Conservation (phyloP, 768 basidiomycete species). For the Leucosporidium scottii region DNA sequence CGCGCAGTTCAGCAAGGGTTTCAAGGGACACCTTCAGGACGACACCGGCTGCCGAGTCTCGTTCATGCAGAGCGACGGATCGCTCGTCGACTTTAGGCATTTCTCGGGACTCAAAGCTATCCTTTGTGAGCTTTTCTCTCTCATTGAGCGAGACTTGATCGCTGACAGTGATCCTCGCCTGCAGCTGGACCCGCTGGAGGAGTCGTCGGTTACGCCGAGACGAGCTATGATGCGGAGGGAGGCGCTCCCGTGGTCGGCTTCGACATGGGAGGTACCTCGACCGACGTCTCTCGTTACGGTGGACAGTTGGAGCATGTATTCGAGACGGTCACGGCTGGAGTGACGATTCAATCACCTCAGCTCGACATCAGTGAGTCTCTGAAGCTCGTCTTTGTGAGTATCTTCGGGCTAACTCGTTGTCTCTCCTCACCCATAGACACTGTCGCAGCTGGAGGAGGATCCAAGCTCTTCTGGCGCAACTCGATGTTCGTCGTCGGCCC, state of each 20-base stretch:
- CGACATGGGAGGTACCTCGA: constrained; percentile 89
- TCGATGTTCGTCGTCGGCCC: constrained; percentile 87
- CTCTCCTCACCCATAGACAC: no score
- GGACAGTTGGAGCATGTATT: constrained; percentile 91
- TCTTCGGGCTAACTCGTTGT: no score
- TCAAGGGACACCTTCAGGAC: constrained; percentile 52
- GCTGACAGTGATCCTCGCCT: constrained; percentile 52
- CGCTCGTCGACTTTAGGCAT: constrained; percentile 66
- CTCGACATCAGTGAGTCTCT: constrained; percentile 71
- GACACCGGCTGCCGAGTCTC: constrained; percentile 67
- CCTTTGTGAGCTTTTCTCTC: constrained; percentile 54
- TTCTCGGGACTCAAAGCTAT: constrained; percentile 93
- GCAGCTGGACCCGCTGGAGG: constrained; percentile 81
- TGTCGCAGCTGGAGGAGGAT: constrained; percentile 91
- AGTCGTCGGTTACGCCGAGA: constrained; percentile 88
- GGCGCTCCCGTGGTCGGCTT: constrained; percentile 41
- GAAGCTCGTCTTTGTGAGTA: no score
- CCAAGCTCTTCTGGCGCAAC: constrained; percentile 77
- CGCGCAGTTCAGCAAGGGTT: constrained; percentile 83
- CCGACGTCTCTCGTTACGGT: constrained; percentile 87
- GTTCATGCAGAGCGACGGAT: constrained; percentile 94
- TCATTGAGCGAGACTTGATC: not conserved
- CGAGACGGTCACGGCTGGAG: constrained; percentile 89
- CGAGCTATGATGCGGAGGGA: constrained; percentile 64
- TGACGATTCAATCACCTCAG: constrained; percentile 87